Percentiles rank a stretch among this genome's conserved stretches.
These are phyloP conservation scores for Clonostachys chloroleuca DNA, from an alignment of 2,329 filamentous ascomycete genomes.

Conservation along the genomic window DNA sequence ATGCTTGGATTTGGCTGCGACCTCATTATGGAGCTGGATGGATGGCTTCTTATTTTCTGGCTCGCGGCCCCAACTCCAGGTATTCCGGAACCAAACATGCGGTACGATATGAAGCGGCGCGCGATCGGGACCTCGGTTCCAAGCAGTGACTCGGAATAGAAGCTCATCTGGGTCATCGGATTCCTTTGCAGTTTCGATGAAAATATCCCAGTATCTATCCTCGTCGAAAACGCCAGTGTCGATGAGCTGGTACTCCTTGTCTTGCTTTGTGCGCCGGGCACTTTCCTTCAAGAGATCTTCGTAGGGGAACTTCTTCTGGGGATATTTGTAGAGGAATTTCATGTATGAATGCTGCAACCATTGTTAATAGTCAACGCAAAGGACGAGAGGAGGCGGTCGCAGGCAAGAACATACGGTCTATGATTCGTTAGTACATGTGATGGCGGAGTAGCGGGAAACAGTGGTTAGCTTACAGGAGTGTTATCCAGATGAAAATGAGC, in stretches of 20 bases:
- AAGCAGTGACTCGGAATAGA: conserved; percentile 90
- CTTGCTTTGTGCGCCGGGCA: conserved; percentile 67
- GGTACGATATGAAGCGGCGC: conserved; percentile 91
- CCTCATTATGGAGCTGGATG: conserved; percentile 63
- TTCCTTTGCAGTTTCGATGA: conserved; percentile 95
- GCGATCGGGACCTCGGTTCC: conserved; percentile 88
- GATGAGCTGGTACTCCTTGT: conserved; percentile 86
- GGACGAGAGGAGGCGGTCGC: too few relatives aligned
- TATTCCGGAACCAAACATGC: conserved; percentile 96
- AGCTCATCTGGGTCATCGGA: conserved; percentile 87
- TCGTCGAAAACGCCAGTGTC: conserved; percentile 89
- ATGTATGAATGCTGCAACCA: conserved; percentile 82
- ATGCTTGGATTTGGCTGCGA: conserved; percentile 73
- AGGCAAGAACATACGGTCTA: too few relatives aligned
- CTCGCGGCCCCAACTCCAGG: conserved; percentile 91
- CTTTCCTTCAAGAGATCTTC: conserved; percentile 84
- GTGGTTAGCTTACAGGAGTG: conserved; percentile 56
- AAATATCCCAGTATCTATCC: conserved; percentile 92
- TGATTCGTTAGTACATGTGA: too few relatives aligned
- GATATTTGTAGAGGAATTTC: conserved; percentile 98
- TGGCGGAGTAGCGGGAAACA: too few relatives aligned
- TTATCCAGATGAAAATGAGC: conserved; percentile 96
- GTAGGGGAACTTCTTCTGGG: conserved; percentile 88
- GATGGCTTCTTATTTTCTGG: conserved; percentile 71
- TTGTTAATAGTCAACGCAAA: not conserved